These are phyloP conservation scores for Alternaria rosae DNA, from an alignment of 2,329 filamentous ascomycete genomes.

Conservation along the genomic window DNA sequence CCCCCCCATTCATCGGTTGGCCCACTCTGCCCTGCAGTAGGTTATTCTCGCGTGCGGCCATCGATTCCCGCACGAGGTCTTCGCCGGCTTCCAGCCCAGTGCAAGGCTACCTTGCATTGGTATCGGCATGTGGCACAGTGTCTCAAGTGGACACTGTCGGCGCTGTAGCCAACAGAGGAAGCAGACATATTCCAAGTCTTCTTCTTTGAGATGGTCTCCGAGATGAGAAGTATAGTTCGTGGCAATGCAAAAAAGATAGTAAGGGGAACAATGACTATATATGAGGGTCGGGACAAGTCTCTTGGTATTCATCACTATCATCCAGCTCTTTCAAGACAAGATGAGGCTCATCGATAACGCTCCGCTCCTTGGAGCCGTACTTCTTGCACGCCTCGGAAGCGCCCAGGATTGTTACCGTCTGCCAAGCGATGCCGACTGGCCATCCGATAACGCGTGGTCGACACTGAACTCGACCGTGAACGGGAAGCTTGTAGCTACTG, in stretches of 20 bases:
- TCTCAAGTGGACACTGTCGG: conserved; percentile 4
- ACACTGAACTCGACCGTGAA: conserved; percentile 48
- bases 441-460: conserved; percentile 38
- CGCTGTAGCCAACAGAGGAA: conserved; percentile 8
- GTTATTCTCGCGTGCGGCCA: neutral
- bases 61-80: conserved; percentile 1
- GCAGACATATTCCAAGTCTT: neutral
- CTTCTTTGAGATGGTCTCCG: conserved; percentile 10
- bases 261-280: conserved; percentile 10
- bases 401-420: conserved; percentile 15
- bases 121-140: conserved; percentile 4
- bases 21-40: conserved; percentile 9
- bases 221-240: conserved; percentile 4
- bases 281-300: neutral
- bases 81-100: conserved; percentile 7
- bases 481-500: conserved; percentile 49
- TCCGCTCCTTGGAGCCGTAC: conserved; percentile 5
- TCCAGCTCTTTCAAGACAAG: neutral
- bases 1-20: conserved; percentile 3
- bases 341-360: conserved; percentile 12
- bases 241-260: conserved; percentile 2
- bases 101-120: conserved; percentile 3
- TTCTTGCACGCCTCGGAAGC: conserved; percentile 1
- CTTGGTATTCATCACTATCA: neutral
- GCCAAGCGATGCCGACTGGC: conserved; percentile 50